Evolutionary conservation across 352 stramenopile genomes (phyloP), one percentile per base, ranked within the genome.

Genomic region (Phytophthora quininea): DNA sequence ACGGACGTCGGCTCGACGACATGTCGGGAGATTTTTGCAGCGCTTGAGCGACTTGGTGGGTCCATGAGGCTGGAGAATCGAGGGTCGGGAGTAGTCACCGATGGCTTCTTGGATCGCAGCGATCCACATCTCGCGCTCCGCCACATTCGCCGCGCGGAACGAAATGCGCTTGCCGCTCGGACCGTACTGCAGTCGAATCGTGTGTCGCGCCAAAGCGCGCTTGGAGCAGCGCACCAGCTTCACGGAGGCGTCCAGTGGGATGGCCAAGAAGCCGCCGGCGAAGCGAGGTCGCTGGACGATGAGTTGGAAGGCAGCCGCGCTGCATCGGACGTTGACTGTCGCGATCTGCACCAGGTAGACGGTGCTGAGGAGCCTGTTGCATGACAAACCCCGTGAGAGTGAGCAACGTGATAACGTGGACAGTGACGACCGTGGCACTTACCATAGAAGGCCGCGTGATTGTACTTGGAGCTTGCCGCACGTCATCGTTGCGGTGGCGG

Each of bases 141-240:
- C 19, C 9, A 15, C 4, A 19, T 59, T 64, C 43, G 19, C 4
- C 4, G 32, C 31, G 6, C 62, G 54, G 51, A 69, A 43, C 11
- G 31, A 31, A 31, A 69, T 38, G 4, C 31, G 45, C 11, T 63
- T 69, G 29, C 54, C 14, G 5, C 30, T 55, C 24, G 45, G 30
- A 3, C 62, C 54, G 11, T 63, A 69, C 19, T 54, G 35, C 37
- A 64, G 53, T 37, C 54, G 54, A 29, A 69, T 64, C 33, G 50
- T 69, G 53, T 69, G 32, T 47, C 46, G 62, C 27, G 32, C 47
- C 14, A 58, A 12, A 32, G 63, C 54, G 56, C 54, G 45, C 14
- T 29, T 48, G 24, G 48, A 64, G 15, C 40, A 45, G 37, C 42
- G 46, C 37, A 40, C 35, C 3, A 69, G 55, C 37, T 40, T 50